Evolutionary conservation across 2,329 filamentous ascomycete genomes (phyloP), one percentile per base, ranked within the genome.

Genomic region (Paraphaeosphaeria sporulosa): DNA sequence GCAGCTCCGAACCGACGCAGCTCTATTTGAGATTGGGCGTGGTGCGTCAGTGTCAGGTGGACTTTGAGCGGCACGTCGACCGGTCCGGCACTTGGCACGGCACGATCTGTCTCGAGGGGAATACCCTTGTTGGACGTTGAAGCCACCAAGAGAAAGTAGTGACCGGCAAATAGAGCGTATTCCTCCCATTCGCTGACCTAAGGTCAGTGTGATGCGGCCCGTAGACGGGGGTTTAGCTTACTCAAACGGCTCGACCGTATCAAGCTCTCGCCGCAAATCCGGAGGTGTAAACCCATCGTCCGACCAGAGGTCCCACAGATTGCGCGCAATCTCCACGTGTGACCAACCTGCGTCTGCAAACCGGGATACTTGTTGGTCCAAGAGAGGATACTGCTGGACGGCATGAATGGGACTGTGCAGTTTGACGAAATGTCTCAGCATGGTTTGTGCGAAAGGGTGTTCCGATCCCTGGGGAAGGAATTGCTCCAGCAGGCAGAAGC

Each of bases 401-500:
- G 90, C 91, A 68, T 89, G 87, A n/a, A 94, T 83, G 0, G 91
- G 89, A 4, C 92, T 93, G 57, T 89, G 88, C 30, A 96, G 81
- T 73, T 95, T 96, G 43, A 89, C 81, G 71, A 96, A 96, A 76
- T 96, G 92, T 38, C 84, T 84, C 59, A 96, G 82, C 93, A 97
- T 97, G 2, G 91, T 95, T 62, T 84, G 83, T 9, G 93, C 93
- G 79, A 97, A 97, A 0, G 94, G 93, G 75, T 96, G 91, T 9
- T 87, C 81, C 13, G 86, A 80, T 0, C 93, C 92, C 62, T 92
- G 89, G 0, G 94, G 94, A 3, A 96, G 84, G 64, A 93, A 88
- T 70, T 97, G 94, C 74, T 97, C 94, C 15, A 97, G 80, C 6
- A 97, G 83, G 70, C 91, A 95, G 73, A 98, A 97, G 58, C 90